Base-by-base conservation (phyloP, 768 basidiomycete genomes). In the Lanmaoa rubissima region DNA sequence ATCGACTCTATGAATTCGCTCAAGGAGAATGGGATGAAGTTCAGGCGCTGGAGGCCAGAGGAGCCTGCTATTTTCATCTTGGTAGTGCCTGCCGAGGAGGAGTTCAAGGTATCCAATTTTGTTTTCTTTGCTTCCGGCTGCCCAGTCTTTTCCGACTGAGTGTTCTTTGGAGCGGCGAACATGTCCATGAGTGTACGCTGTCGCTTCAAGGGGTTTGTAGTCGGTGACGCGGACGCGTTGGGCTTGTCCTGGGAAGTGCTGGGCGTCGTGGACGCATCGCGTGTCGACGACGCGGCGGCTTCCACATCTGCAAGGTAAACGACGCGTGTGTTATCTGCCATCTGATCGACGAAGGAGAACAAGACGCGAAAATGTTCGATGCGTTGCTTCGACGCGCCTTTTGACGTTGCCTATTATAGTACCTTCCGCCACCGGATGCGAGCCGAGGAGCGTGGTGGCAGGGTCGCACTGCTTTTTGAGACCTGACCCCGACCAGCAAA, bases 11-110 rank as follows among this genome's bases (percentile, higher is more conserved):
- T 61, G 63, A 78, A 90, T 28, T 75, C 78, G 12, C 74, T 75
- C 61, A 82, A 58, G 31, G 86, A 88, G 69, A 90, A 89, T 10
- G 88, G 85, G 42, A 90, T 85, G 12, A 82, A 78, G 66, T 90
- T 88, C 35, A 89, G 65, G 11, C 76, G 61, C 53, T 72, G 73
- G 26, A 60, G 54, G 53, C 57, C 50, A 54, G 60, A 51, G 28
- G 73, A 53, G 17, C 45, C 35, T 16, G 48, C 26, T 21, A 35
- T 58, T 17, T 59, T 58, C 28, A 46, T 49, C 39, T 53, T 59
- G 52, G 44, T 24, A 47, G 58, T 51, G 47, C 60, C 62, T 26
- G 62, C 32, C 40, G 60, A 40, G n/a, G 72, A 63, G 39, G 65
- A 54, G 35, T 53, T 57, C 31, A 69, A 66, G 12, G 69, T 49